Evolutionary conservation across 768 basidiomycete genomes (phyloP), one percentile per base, ranked within the genome.

Genomic region (Suillus ampliporus): DNA sequence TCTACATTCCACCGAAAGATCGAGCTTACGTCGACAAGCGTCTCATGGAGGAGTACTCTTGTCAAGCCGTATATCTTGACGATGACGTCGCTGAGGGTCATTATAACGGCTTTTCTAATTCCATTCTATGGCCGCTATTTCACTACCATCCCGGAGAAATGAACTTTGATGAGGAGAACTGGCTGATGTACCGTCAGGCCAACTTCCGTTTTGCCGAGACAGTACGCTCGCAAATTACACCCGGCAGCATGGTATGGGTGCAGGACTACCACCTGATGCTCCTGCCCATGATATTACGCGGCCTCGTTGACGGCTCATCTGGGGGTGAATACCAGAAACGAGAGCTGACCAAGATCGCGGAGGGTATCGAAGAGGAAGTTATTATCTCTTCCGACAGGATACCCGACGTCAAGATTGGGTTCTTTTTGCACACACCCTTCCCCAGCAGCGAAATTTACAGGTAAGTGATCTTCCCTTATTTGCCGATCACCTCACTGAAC

Each of bases 131-230:
- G 97, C 97, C 97, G 3, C 83, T 99, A 52, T 98, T 99, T 84
- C 97, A 99, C 76, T 99, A 98, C 78, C 97, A 99, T 76, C 97
- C 97, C 9, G 97, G 97, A 66, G 97, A 99, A 80, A 99, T 99
- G 95, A 97, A 95, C 78, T 99, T 99, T 72, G 97, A 98, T 77
- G 95, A 97, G 80, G 93, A 93, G 73, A 94, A 99, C 75, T 99
- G 97, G 97, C 87, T 89, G 58, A 97, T 95, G 15, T 99, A 99
- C 77, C 89, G 97, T 41, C 95, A 97, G 76, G 97, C 97, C 51
- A 99, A 99, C 76, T 82, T 96, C 79, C 84, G 88, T 67, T 99
- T 99, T 71, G 97, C 97, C 1, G 91, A 98, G 75, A 92, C 84
- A 23, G 92, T 99, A 62, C 84, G 86, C 64, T 81, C 83, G 51